Base-by-base conservation (phyloP, 768 basidiomycete genomes). In the Russula dissimulans region DNA sequence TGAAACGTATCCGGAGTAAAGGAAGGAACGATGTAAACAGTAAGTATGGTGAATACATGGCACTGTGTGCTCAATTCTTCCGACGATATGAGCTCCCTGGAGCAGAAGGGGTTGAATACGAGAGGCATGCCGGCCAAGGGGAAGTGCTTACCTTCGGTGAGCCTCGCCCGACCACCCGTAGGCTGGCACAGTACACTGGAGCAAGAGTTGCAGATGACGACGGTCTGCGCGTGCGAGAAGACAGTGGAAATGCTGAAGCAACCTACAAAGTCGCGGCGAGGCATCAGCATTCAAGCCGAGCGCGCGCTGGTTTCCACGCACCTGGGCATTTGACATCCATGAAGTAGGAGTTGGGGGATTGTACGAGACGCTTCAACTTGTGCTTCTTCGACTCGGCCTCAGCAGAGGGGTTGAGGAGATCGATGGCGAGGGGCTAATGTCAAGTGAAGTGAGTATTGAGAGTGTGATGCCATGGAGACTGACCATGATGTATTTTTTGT, bases 291-390 rank as follows among this genome's bases (percentile, higher is more conserved):
- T 36, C 45, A 54, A 32, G n/a, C 26, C 18, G 60, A 63, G 50
- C 50, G 31, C 62, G 54, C 57, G 66, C 67, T 62, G 56, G 56
- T 54, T 58, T 48, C 32, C 45, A 77, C 86, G 61, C 63, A 92
- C 91, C 94, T 69, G 95, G 87, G 78, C 95, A 98, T 77, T 98
- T 99, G 69, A 98, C 95, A 71, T 99, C 97, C 97, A 99, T 98
- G 79, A 98, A 98, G 79, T 91, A 98, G 39, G 95, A 98, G 78
- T 97, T 93, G 66, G 97, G 97, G 55, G 87, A 87, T 78, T 97
- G 97, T 68, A 99, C 97, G 69, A 98, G 87, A 74, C 94, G 88
- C 84, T 99, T 98, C 75, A 97, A 90, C 83, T 98, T 98, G 89
- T 98, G 95, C 75, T 85, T 87, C 75, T 80, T 86, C 76, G 78